Base-by-base conservation (phyloP, 345 rosid species). In the Eucalyptus melliodora region DNA sequence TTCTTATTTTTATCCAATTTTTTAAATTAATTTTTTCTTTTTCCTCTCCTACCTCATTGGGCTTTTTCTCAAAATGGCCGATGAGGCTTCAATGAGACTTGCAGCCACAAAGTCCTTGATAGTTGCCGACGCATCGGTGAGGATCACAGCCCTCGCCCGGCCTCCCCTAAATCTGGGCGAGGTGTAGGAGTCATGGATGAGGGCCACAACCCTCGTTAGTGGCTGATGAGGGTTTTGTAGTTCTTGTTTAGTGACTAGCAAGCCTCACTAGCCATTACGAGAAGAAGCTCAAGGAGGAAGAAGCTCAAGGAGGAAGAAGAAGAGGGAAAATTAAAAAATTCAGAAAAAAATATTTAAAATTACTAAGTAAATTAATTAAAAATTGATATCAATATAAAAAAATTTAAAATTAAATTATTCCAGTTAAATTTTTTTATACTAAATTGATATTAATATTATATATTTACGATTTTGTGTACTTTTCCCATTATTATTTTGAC, bases 101-200 rank as follows among this genome's bases (percentile, higher is more conserved):
- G 24, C 0, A 1, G 24, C 2, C 24, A 0, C 59, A 53, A 53
- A 53, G 24, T 0, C 5, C 24, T 53, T 2, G 26, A 2, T 0
- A 17, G 0, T 0, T 0, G n/a, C n/a, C n/a, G n/a, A n/a, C n/a
- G n/a, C n/a, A 0, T 0, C 0, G 0, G 5, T 53, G 0, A 53
- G 59, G 26, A 53, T 53, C 2, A 0, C 1, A 0, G 10, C 56
- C 4, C 59, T 19, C 0, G 1, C 5, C 0, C 0, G 0, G 0
- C 24, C 24, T 53, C 0, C 10, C 56, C 0, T 0, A 3, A 0
- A 53, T 53, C 4, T 53, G 1, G 55, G 23, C 0, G 0, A 53
- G 56, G 2, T 0, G 0, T 0, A 53, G 24, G 23, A 0, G 24
- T 0, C 0, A 1, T 1, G 10, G 10, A 2, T 21, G 59, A 53